Evolutionary conservation across 1,284 basidiomycete genomes (phyloP).

Genomic region (Trametes polyzona): DNA sequence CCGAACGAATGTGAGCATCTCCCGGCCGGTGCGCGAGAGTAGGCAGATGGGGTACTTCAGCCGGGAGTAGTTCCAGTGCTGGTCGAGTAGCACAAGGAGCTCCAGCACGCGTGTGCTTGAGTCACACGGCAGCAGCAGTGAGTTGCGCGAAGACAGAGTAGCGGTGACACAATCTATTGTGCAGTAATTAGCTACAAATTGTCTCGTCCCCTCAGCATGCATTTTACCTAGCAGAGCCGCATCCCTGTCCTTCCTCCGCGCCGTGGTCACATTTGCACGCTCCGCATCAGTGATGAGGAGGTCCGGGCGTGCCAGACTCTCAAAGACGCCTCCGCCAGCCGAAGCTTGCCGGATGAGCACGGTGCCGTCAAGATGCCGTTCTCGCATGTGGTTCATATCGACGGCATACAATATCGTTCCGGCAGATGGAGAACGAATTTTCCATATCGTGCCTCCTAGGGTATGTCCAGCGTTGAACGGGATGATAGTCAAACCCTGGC

Average conservation of each 20-base stretch:
- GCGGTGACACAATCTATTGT: constrained; percentile 82
- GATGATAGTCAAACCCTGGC: constrained; percentile 91
- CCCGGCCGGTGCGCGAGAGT: constrained; percentile 86
- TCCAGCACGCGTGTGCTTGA: constrained; percentile 93
- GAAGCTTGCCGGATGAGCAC: constrained; percentile 75
- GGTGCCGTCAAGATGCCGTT: constrained; percentile 95
- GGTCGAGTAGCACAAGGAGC: constrained; percentile 92
- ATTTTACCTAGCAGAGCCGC: constrained; percentile 83
- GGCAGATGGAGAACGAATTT: constrained; percentile 94
- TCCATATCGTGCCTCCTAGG: constrained; percentile 98
- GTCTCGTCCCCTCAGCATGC: not conserved
- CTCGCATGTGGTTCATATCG: constrained; percentile 95
- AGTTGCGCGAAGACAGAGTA: constrained; percentile 77
- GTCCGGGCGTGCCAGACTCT: constrained; percentile 88
- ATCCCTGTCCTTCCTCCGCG: constrained; percentile 91
- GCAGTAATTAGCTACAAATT: constrained; percentile 2
- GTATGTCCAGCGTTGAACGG: constrained; percentile 97
- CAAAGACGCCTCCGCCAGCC: constrained; percentile 72
- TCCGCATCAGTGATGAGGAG: constrained; percentile 94
- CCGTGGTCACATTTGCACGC: constrained; percentile 79
- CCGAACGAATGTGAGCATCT: constrained; percentile 93
- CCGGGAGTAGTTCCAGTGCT: constrained; percentile 93
- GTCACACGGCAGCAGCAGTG: constrained; percentile 91
- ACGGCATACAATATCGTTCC: constrained; percentile 97
- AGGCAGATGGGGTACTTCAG: constrained; percentile 89